Evolutionary conservation across 2,329 filamentous ascomycete species (phyloP).

Genomic region (Pyrenophora tritici-repentis): DNA sequence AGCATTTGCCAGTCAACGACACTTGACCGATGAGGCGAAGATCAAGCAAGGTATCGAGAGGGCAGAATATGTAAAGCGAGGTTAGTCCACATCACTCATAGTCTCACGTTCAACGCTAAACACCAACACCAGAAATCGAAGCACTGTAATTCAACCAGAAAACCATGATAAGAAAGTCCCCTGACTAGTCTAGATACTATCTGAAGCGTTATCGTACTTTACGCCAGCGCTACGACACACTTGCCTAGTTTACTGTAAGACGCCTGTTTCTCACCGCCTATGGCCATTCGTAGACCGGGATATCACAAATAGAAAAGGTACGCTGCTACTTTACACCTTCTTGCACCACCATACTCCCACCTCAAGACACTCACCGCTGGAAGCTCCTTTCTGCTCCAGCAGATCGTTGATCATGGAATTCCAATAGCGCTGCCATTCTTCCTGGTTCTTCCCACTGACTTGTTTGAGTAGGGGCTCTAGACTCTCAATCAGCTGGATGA

Average conservation of each 20-base stretch:
- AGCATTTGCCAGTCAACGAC: slow-evolving; percentile 78
- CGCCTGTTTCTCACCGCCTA: slow-evolving; percentile 9
- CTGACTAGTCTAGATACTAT: slow-evolving; percentile 69
- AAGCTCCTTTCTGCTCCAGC: slow-evolving; percentile 76
- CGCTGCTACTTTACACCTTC: slow-evolving; percentile 52
- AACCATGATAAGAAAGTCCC: background rate
- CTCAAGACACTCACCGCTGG: slow-evolving; percentile 82
- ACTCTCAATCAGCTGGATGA: slow-evolving; percentile 82
- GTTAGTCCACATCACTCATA: slow-evolving; percentile 51
- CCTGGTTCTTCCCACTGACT: slow-evolving; percentile 81
- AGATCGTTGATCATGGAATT: slow-evolving; percentile 84
- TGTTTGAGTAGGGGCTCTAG: slow-evolving; percentile 83
- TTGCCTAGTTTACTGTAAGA: slow-evolving; percentile 16
- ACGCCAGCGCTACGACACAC: slow-evolving; percentile 73
- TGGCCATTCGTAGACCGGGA: slow-evolving; percentile 23
- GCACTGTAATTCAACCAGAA: slow-evolving; percentile 68
- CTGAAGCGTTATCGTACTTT: slow-evolving; percentile 87
- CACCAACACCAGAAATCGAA: slow-evolving; percentile 72
- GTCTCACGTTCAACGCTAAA: background rate
- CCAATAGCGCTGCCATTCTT: slow-evolving; percentile 92
- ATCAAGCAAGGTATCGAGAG: slow-evolving; percentile 76
- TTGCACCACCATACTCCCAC: slow-evolving; percentile 68
- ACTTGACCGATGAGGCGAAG: slow-evolving; percentile 71
- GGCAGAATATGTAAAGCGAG: slow-evolving; percentile 90
- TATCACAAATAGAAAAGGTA: slow-evolving; percentile 35